Base-by-base conservation (phyloP, 495 filamentous ascomycete species). In the Diplogelasinospora grovesii region DNA sequence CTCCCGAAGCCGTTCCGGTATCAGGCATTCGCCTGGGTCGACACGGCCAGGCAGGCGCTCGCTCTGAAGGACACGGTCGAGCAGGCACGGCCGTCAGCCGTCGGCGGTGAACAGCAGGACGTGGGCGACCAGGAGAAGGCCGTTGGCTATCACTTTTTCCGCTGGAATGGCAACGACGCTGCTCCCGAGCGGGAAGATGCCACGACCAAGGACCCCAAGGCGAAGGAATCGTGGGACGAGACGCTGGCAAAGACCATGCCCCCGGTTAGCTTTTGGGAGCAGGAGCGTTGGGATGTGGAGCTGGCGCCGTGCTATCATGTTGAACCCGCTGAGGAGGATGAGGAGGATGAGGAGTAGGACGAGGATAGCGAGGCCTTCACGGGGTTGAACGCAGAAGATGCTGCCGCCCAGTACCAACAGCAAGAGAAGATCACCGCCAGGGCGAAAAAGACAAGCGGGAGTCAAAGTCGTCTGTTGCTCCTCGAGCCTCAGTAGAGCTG, bases 241-340 rank as follows among this genome's bases (percentile, higher is more conserved):
- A 34, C 41, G 0, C 21, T 53, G 31, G 52, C 43, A 2, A 34
- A 41, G 27, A 46, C 46, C 26, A 58, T 46, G 55, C 55, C 55
- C 20, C 52, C 52, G 8, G 49, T 49, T 30, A 50, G 38, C 18
- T 46, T 46, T 23, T 58, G 52, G 55, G 43, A 35, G 20, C 49
- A 55, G 39, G 52, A 58, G 43, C 55, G 52, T 40, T 58, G 51
- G 55, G 46, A 54, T 28, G 39, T 59, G 22, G 16, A 13, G 22
- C 1, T 0, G 5, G 22, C 29, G 9, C 49, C 46, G 26, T 21
- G 39, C 33, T 52, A 34, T 19, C 8, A 35, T 2, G 32, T 39
- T 3, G 41, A 6, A 5, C 14, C 36, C 22, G 11, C 28, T 14
- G 35, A 44, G 26, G 19, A 22, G 11, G 37, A 41, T 24, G 29